A percentile compares a stretch with the other conserved stretches of the same genome.
phyloP scores from a whole-genome alignment of 1,139 yeast genomes.

The Protomyces inouyei region DNA sequence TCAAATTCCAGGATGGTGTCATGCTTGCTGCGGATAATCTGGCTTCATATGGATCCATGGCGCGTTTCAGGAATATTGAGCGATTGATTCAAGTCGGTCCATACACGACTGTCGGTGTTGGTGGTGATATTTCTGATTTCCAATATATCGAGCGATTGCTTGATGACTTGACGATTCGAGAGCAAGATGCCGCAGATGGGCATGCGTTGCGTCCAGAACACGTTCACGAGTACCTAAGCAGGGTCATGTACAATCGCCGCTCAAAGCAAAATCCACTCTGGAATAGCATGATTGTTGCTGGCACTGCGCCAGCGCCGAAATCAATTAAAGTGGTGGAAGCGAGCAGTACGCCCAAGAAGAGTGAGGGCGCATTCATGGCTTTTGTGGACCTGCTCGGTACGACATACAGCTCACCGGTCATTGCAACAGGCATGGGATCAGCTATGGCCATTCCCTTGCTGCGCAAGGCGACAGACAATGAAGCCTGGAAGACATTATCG shows the following conservation, averaged over 20 bases:
- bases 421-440: slow-evolving; percentile 96
- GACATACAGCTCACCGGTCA: slow-evolving; percentile 76
- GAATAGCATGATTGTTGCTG: slow-evolving; percentile 92
- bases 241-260: slow-evolving; percentile 81
- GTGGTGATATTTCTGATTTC: slow-evolving; percentile 93
- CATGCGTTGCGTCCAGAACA: slow-evolving; percentile 75
- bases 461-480: slow-evolving; percentile 78
- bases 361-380: slow-evolving; percentile 56
- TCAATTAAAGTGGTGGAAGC: slow-evolving; percentile 2
- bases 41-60: slow-evolving; percentile 81
- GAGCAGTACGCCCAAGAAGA: slow-evolving; percentile 16
- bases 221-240: slow-evolving; percentile 79
- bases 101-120: slow-evolving; percentile 83
- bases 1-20: slow-evolving; percentile 85
- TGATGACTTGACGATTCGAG: slow-evolving; percentile 72
- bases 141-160: slow-evolving; percentile 73
- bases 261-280: slow-evolving; percentile 92
- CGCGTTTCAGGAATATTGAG: slow-evolving; percentile 79
- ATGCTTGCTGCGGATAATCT: slow-evolving; percentile 92
- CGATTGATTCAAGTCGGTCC: slow-evolving; percentile 77
- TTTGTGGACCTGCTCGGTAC: slow-evolving; percentile 92
- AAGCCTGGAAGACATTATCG: slow-evolving; percentile 60
- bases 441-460: slow-evolving; percentile 89
- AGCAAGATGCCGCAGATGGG: slow-evolving; percentile 75
- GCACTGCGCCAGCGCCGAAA: slow-evolving; percentile 39